Percentiles rank a stretch among this genome's conserved stretches.
phyloP scores from a whole-genome alignment of 2,329 filamentous ascomycete genomes.

The Xylaria sp. region DNA sequence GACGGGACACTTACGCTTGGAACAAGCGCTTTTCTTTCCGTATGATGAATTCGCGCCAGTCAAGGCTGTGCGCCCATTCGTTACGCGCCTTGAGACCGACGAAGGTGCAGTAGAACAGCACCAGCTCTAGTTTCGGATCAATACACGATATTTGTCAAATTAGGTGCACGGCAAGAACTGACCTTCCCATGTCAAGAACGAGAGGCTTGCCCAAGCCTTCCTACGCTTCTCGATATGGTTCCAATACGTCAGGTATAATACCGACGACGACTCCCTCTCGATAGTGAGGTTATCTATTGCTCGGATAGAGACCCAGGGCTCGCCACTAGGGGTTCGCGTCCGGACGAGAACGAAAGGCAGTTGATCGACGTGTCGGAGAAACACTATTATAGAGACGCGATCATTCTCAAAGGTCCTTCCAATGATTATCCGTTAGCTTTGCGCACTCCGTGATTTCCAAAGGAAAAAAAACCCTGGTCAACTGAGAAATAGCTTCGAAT shows the following conservation, averaged over 20 bases:
- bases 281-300: conserved; percentile 68
- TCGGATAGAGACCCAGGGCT: conserved; percentile 60
- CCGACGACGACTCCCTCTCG: conserved; percentile 58
- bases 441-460: neutral
- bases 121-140: conserved; percentile 60
- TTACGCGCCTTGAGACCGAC: conserved; percentile 66
- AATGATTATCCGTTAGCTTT: conserved; percentile 21
- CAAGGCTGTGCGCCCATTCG: conserved; percentile 56
- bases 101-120: conserved; percentile 69
- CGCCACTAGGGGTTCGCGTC: conserved; percentile 49
- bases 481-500: neutral
- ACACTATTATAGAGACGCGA: conserved; percentile 64
- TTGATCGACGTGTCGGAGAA: conserved; percentile 57
- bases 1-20: conserved; percentile 61
- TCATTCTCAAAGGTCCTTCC: conserved; percentile 66
- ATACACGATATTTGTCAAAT: conserved; percentile 8
- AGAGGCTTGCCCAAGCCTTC: conserved; percentile 66
- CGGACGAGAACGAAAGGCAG: conserved; percentile 62
- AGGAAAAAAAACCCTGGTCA: neutral
- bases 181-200: conserved; percentile 72
- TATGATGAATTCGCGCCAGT: conserved; percentile 60
- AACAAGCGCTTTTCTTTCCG: conserved; percentile 64
- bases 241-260: conserved; percentile 64
- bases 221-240: conserved; percentile 55
- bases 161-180: conserved; percentile 36